phyloP scores from a whole-genome alignment of 2,329 filamentous ascomycete genomes.

The Colletotrichum sublineola region DNA sequence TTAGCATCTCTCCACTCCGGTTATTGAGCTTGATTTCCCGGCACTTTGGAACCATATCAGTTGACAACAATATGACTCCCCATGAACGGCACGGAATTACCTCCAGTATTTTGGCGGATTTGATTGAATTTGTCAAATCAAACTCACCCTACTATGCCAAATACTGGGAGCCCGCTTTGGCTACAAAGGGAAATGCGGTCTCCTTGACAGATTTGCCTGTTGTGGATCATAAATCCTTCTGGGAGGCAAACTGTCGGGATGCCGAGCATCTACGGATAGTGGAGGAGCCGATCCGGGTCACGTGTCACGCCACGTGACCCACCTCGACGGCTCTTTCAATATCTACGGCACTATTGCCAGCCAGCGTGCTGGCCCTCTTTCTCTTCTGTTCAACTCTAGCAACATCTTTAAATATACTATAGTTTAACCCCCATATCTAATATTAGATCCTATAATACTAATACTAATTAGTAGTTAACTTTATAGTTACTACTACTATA shows the following conservation, averaged over 20 bases:
- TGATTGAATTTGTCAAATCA: slow-evolving; percentile 26
- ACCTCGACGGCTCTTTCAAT: no score
- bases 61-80: slow-evolving; percentile 10
- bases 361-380: no score
- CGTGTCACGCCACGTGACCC: no score
- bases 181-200: neutral
- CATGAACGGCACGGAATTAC: neutral
- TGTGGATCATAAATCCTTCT: slow-evolving; percentile 31
- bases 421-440: no score
- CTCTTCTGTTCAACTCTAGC: no score
- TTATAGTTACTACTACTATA: no score
- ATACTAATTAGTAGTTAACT: no score
- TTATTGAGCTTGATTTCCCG: neutral
- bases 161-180: slow-evolving; percentile 5
- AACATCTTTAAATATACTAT: no score
- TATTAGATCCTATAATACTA: no score
- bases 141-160: slow-evolving; percentile 32
- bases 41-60: neutral
- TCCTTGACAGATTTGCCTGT: slow-evolving; percentile 13
- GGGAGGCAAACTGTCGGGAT: slow-evolving; percentile 34
- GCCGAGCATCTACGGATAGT: no score
- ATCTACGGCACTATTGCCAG: no score
- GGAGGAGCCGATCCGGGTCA: no score
- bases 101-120: slow-evolving; percentile 7
- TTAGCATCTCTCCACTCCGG: neutral